A percentile compares a stretch with the other conserved stretches of the same genome.
Conservation (phyloP, 2,329 filamentous ascomycete species). For the Penicillium palitans region DNA sequence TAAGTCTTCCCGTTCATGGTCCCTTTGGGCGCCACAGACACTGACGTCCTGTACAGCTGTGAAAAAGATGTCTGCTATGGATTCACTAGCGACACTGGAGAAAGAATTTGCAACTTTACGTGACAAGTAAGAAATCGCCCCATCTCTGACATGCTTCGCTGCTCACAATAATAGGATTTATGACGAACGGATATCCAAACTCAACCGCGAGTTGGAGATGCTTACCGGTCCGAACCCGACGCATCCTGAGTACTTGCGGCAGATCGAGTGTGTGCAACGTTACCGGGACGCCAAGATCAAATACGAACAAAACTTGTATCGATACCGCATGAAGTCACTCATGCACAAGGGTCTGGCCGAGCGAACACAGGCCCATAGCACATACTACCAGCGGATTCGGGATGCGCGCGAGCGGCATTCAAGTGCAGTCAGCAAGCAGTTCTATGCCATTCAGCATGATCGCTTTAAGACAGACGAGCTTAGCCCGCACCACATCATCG, state of each 20-base stretch:
- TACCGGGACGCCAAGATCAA: conserved; percentile 77
- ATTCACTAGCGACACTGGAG: conserved; percentile 77
- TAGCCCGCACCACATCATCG: conserved; percentile 76
- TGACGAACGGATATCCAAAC: conserved; percentile 79
- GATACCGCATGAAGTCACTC: conserved; percentile 72
- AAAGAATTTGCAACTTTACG: conserved; percentile 84
- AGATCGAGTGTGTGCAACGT: conserved; percentile 82
- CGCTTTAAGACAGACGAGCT: conserved; percentile 75
- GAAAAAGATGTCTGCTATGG: conserved; percentile 76
- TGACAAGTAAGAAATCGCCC: conserved; percentile 52
- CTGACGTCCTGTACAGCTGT: conserved; percentile 58
- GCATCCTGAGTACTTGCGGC: conserved; percentile 89
- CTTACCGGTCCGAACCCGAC: conserved; percentile 60
- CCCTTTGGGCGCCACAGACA: neutral
- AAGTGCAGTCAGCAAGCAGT: conserved; percentile 79
- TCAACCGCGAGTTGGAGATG: conserved; percentile 68
- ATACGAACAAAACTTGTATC: conserved; percentile 70
- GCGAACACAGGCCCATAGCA: conserved; percentile 80
- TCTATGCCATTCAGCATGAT: conserved; percentile 90
- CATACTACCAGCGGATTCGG: conserved; percentile 84
- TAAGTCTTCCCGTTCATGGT: conserved; percentile 32
- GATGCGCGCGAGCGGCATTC: conserved; percentile 79
- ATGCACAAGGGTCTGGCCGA: conserved; percentile 75
- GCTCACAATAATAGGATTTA: conserved; percentile 63
- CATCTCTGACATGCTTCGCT: neutral